Evolutionary conservation across 2,329 filamentous ascomycete species (phyloP).

Genomic region (Aspergillus sp.): DNA sequence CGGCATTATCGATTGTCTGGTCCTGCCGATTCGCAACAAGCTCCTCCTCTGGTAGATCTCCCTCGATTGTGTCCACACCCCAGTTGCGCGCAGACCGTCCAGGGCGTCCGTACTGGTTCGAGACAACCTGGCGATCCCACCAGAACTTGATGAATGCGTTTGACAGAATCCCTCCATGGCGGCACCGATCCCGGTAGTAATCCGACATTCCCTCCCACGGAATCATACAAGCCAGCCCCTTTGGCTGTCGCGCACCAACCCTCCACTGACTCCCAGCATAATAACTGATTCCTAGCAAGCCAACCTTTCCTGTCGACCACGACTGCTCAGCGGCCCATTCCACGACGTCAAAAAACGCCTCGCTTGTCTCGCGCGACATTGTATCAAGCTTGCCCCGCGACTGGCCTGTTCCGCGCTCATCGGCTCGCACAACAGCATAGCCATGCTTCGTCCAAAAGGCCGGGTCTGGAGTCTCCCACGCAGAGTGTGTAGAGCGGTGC

Average conservation of each 20-base stretch:
- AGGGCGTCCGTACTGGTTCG: slow-evolving; percentile 69
- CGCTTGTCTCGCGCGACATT: slow-evolving; percentile 58
- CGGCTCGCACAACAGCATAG: slow-evolving; percentile 61
- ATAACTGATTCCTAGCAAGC: slow-evolving; percentile 57
- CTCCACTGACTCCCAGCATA: slow-evolving; percentile 61
- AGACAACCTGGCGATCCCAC: slow-evolving; percentile 70
- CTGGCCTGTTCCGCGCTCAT: slow-evolving; percentile 58
- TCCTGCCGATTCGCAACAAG: slow-evolving; percentile 44
- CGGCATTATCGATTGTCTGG: slow-evolving; percentile 52
- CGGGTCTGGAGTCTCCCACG: slow-evolving; percentile 65
- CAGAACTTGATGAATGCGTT: slow-evolving; percentile 65
- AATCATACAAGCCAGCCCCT: slow-evolving; percentile 56
- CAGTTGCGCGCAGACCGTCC: slow-evolving; percentile 56
- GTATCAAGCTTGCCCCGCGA: slow-evolving; percentile 58
- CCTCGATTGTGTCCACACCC: slow-evolving; percentile 53
- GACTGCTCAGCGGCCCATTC: slow-evolving; percentile 57
- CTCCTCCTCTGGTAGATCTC: slow-evolving; percentile 42
- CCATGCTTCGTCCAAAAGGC: slow-evolving; percentile 60
- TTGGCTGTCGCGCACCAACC: slow-evolving; percentile 57
- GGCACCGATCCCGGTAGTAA: slow-evolving; percentile 62
- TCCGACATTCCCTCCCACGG: slow-evolving; percentile 63
- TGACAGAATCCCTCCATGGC: slow-evolving; percentile 66
- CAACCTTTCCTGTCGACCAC: slow-evolving; percentile 58
- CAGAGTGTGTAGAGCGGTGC: slow-evolving; percentile 59
- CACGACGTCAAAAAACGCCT: slow-evolving; percentile 57